Base-by-base conservation (phyloP, 2,329 filamentous ascomycete genomes). In the Cryphonectria naterciae region DNA sequence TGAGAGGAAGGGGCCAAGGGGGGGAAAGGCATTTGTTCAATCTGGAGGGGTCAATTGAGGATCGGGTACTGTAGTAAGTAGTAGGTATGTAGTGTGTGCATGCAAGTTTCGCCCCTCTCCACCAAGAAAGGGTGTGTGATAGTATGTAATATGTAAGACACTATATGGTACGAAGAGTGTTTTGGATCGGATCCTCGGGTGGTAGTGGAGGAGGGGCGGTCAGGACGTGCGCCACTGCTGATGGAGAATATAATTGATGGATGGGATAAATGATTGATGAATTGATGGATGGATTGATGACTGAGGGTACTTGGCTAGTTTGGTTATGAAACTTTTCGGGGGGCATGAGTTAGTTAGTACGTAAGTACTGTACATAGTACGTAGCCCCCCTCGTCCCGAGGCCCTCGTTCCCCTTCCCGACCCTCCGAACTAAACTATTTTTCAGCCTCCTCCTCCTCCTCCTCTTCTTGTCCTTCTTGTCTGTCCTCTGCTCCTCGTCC, bases 301-400 rank as follows among this genome's bases (percentile, higher is more conserved):
- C 28, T 58, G 54, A 58, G 19, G 11, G 54, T 8, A 2, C 25
- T 58, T 28, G 52, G n/a, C 52, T 25, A 28, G 52, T 25, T 28
- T 25, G 52, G 25, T 56, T 35, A 19, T 58, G 54, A 58, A 58
- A 58, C 54, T 58, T 58, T 58, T 58, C 32, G 54, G 54, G 54
- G 4, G 25, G 17, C 54, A 19, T 58, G 5, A 58, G 25, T 58
- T 58, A 22, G 17, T 22, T 39, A 39, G 37, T 32, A 32, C 28
- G n/a, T n/a, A n/a, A 32, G 28, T 32, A 32, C 28, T 32, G 28
- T 32, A 32, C 28, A 32, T 54, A 28, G 13, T 17, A 37, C 54
- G 3, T 17, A 25, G 17, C 32, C 22, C 61, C 61, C 46, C 61
- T 15, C 58, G 3, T 39, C 41, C 37, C 37, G 37, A 39, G 35